phyloP scores from a whole-genome alignment of 108 stramenopile genomes.

The Cyclotella choctawhatcheeana region DNA sequence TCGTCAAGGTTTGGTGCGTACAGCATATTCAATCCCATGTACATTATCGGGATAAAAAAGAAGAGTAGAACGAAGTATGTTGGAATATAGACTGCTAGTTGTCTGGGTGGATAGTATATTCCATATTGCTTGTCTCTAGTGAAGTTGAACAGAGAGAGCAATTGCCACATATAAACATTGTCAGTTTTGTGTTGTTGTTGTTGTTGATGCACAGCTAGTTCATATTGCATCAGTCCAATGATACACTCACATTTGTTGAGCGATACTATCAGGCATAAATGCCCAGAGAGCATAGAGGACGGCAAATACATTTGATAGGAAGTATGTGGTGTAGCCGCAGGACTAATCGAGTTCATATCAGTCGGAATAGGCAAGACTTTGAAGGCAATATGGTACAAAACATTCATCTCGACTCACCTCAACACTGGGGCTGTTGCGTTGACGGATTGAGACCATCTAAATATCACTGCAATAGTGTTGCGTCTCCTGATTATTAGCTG shows the following conservation, averaged over 20 bases:
- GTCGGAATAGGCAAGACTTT: too few relatives aligned
- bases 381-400: too few relatives aligned
- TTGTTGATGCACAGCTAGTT: neutral
- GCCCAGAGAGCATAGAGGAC: constrained; percentile 33
- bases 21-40: constrained; percentile 50
- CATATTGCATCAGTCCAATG: neutral
- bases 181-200: neutral
- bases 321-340: constrained; percentile 43
- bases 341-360: too few relatives aligned
- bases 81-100: constrained; percentile 37
- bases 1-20: constrained; percentile 27
- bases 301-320: constrained; percentile 38
- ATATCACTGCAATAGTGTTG: too few relatives aligned
- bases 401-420: too few relatives aligned
- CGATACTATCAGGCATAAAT: constrained; percentile 22
- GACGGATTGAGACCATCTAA: too few relatives aligned
- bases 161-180: neutral
- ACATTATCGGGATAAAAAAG: constrained; percentile 33
- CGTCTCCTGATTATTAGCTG: too few relatives aligned
- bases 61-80: constrained; percentile 35
- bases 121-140: constrained; percentile 36
- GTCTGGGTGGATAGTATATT: constrained; percentile 35
- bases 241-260: constrained; percentile 26
- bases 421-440: too few relatives aligned
- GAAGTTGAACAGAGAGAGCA: neutral